Evolutionary conservation across 495 filamentous ascomycete genomes (phyloP).

Genomic region (Letharia lupina): DNA sequence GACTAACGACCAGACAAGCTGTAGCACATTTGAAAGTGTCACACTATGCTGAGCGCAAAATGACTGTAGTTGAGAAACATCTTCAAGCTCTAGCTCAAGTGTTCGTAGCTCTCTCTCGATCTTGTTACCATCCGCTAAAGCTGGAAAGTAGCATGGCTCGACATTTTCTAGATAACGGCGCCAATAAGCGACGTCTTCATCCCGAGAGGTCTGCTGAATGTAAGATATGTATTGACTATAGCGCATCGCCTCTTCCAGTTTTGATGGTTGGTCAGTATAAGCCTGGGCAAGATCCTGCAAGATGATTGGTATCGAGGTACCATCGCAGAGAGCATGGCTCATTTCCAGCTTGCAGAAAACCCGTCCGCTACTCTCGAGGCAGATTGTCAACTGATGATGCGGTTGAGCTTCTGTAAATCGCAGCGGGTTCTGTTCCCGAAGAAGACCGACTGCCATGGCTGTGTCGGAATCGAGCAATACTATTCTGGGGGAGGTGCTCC

Average conservation of each 20-base stretch:
- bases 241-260: neutral
- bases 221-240: constrained; percentile 18
- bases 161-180: constrained; percentile 41
- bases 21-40: constrained; percentile 34
- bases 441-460: constrained; percentile 13
- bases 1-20: constrained; percentile 51
- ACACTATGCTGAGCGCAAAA: constrained; percentile 30
- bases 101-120: constrained; percentile 27
- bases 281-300: constrained; percentile 24
- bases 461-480: constrained; percentile 3
- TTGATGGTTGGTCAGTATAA: constrained; percentile 14
- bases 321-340: constrained; percentile 38
- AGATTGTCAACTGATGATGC: constrained; percentile 36
- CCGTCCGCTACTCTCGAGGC: constrained; percentile 21
- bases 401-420: constrained; percentile 20
- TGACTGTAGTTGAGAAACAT: constrained; percentile 14
- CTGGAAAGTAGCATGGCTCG: constrained; percentile 48
- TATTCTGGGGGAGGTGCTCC: constrained; percentile 19
- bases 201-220: constrained; percentile 21
- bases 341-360: constrained; percentile 37
- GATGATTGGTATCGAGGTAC: constrained; percentile 27
- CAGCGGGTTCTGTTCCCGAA: constrained; percentile 15
- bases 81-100: constrained; percentile 31
- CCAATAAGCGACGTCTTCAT: constrained; percentile 40
- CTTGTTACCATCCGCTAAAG: constrained; percentile 24